Evolutionary conservation across 2,329 filamentous ascomycete species (phyloP), one percentile per base, ranked within the genome.

Genomic region (Plenodomus tracheiphilus): DNA sequence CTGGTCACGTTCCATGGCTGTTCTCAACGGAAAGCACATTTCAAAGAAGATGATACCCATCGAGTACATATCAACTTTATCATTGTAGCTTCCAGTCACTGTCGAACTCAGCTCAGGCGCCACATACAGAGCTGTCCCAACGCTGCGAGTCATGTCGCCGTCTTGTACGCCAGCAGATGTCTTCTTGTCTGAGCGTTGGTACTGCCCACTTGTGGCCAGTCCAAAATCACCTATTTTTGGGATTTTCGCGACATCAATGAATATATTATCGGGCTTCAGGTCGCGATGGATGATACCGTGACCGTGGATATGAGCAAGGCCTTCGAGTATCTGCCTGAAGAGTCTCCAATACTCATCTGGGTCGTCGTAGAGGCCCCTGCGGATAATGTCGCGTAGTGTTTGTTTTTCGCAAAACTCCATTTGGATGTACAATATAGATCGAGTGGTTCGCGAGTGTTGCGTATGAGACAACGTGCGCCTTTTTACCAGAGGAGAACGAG

Each of bases 361-460:
- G 48, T 92, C 85, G 59, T 89, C 85, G 59, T 84, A 84, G 10
- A 97, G 75, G 22, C 85, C 87, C 62, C 87, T 84, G 18, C 84
- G 81, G 48, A 99, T 95, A 22, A 97, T 75, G 77, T 97, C 91
- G 17, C 92, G 87, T 25, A 99, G 81, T 0, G 94, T 97, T 58
- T 89, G 84, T 67, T 93, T 94, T 69, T 97, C 93, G 66, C 94
- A 99, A 60, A 97, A 96, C 69, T 99, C 94, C 94, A 99, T 99
- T 52, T 96, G 94, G 47, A 99, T 97, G 69, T 97, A 99, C 36
- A 99, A 80, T 6, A 92, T 86, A 0, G 88, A 92, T 43, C 83
- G 83, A 51, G 83, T 81, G 3, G 83, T 75, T 37, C 81, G 78
- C 16, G 50, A 36, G 17, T 76, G 75, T 46, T 74, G 72, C 13